Evolutionary conservation across 2,329 filamentous ascomycete species (phyloP).

Genomic region (Lojkania enalia): DNA sequence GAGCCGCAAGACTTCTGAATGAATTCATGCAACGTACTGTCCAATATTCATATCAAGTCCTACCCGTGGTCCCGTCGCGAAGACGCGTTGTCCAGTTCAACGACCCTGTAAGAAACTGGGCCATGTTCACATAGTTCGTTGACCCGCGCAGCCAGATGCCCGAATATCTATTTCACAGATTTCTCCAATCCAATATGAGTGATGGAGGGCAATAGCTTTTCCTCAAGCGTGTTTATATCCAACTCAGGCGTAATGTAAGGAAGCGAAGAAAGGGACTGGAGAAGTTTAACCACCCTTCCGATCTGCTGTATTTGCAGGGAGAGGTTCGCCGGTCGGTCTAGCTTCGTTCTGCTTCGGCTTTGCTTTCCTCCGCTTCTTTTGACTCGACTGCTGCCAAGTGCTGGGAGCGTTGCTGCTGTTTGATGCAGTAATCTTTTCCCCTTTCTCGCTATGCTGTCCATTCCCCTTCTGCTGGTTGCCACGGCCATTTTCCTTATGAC

Average conservation of each 20-base stretch:
- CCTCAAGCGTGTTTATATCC: not conserved
- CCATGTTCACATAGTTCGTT: too few species aligned
- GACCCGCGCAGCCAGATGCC: too few species aligned
- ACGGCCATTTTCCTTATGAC: constrained; percentile 28
- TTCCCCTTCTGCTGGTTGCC: constrained; percentile 28
- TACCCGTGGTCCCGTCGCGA: not conserved
- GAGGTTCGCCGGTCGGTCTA: constrained; percentile 44
- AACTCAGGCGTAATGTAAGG: not conserved
- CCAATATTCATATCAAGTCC: not conserved
- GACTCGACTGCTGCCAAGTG: constrained; percentile 23
- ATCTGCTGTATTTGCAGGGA: constrained; percentile 50
- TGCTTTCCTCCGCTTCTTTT: constrained; percentile 36
- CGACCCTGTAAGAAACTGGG: not conserved
- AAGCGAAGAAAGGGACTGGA: not conserved
- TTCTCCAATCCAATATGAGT: not conserved
- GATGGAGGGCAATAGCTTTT: not conserved
- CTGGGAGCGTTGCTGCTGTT: constrained; percentile 13
- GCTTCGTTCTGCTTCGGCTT: constrained; percentile 33
- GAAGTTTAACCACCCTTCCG: constrained; percentile 50
- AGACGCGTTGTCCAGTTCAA: not conserved
- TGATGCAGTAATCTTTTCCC: constrained; percentile 24
- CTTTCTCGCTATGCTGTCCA: constrained; percentile 26
- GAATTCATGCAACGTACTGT: not conserved
- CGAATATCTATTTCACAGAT: not conserved
- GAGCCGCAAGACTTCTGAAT: not conserved